Conservation (phyloP, 2,329 filamentous ascomycete species). For the Colletotrichum echinochloae region DNA sequence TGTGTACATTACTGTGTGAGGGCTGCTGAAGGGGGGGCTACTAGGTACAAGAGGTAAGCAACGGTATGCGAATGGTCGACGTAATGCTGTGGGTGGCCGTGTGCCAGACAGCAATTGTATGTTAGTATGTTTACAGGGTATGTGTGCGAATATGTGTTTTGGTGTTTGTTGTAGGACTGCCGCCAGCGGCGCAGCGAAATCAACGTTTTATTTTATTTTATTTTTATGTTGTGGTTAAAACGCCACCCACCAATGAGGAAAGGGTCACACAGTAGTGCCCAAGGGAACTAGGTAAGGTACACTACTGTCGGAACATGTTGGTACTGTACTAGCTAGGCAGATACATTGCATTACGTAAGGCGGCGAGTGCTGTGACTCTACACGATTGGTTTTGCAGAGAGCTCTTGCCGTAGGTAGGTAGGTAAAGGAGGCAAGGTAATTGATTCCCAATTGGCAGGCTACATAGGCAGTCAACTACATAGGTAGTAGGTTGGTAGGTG, state of each 20-base stretch:
- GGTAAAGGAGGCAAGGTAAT: no score
- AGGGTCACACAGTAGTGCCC: background rate
- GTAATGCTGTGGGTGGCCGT: background rate
- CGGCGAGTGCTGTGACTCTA: background rate
- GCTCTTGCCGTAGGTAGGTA: no score
- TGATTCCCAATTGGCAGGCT: background rate
- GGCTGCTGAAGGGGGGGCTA: background rate
- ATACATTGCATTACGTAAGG: no score
- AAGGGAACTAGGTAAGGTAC: no score
- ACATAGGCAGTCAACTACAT: background rate
- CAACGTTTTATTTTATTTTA: background rate
- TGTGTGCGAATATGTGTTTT: background rate
- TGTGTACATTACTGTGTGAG: background rate
- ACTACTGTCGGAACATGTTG: no score
- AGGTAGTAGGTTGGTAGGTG: no score
- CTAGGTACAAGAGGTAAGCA: no score
- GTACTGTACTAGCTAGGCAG: no score
- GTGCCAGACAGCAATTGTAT: background rate
- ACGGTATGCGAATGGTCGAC: background rate
- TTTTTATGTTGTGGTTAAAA: slow-evolving; percentile 5
- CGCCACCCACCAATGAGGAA: slow-evolving; percentile 1
- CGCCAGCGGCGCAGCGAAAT: background rate
- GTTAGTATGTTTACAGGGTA: background rate
- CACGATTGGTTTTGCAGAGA: background rate
- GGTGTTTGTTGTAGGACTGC: background rate